A percentile compares a stretch with the other conserved stretches of the same genome.
Evolutionary conservation across 495 filamentous ascomycete species (phyloP).

Genomic region (Penicillium nucicola): DNA sequence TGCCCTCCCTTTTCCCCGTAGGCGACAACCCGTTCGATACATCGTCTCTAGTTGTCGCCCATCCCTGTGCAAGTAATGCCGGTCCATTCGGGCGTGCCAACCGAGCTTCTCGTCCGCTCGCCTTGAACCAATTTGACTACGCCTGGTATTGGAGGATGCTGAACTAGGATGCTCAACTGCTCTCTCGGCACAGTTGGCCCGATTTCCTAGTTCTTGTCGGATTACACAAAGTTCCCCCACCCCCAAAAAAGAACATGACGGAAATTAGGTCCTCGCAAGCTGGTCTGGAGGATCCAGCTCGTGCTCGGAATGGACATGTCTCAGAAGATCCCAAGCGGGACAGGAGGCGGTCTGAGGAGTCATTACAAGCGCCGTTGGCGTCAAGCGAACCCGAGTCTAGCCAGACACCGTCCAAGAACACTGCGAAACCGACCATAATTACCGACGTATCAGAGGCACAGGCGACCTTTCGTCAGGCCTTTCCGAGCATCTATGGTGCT

Average conservation of each 20-base stretch:
- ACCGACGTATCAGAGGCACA: conserved; percentile 32
- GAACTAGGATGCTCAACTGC: conserved; percentile 23
- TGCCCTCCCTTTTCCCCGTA: conserved; percentile 2
- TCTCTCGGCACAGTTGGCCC: conserved; percentile 19
- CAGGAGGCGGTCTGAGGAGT: conserved; percentile 22
- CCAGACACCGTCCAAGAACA: conserved; percentile 25
- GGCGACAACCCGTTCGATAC: conserved; percentile 31
- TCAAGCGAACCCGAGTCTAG: conserved; percentile 21
- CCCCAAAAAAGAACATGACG: conserved; percentile 28
- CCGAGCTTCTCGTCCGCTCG: conserved; percentile 30
- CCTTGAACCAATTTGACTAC: conserved; percentile 19
- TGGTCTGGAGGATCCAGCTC: conserved; percentile 30
- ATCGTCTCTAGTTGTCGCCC: conserved; percentile 19
- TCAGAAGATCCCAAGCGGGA: conserved; percentile 21
- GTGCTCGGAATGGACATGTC: conserved; percentile 26
- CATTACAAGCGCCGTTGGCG: conserved; percentile 16
- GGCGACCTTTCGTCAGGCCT: conserved; percentile 37
- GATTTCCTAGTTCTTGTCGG: conserved; percentile 8
- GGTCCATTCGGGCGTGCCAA: conserved; percentile 27
- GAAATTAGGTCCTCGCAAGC: conserved; percentile 31
- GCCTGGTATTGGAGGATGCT: conserved; percentile 2
- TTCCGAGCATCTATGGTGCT: conserved; percentile 36
- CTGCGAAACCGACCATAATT: conserved; percentile 23
- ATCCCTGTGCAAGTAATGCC: conserved; percentile 33
- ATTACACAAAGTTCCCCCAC: conserved; percentile 11